Percentiles rank a stretch among this genome's conserved stretches.
phyloP scores from a whole-genome alignment of 2,329 filamentous ascomycete species.

The Orbilia oligospora region DNA sequence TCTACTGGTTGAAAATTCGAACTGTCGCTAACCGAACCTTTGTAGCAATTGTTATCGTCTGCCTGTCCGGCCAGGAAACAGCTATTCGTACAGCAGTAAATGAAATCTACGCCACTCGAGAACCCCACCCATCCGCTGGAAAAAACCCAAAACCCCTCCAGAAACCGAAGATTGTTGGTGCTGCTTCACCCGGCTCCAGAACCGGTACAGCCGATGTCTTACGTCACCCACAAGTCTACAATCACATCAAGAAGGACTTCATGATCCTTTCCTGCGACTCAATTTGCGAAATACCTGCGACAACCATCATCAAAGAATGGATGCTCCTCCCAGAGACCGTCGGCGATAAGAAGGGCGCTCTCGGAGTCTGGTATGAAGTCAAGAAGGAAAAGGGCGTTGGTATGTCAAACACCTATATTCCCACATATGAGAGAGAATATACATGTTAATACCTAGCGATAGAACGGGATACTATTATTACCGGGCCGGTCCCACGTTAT shows the following conservation, averaged over 20 bases:
- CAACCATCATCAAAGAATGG: conserved; percentile 88
- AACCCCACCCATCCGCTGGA: conserved; percentile 38
- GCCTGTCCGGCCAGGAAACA: conserved; percentile 51
- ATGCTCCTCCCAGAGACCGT: conserved; percentile 70
- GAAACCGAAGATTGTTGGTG: conserved; percentile 67
- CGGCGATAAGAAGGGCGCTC: conserved; percentile 72
- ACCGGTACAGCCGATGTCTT: conserved; percentile 88
- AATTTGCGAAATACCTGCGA: conserved; percentile 88
- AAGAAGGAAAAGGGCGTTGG: conserved; percentile 78
- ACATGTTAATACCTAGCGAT: neutral
- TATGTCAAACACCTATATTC: conserved; percentile 13
- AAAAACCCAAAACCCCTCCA: conserved; percentile 47
- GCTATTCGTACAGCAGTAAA: conserved; percentile 53
- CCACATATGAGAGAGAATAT: neutral
- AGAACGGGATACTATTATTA: conserved; percentile 47
- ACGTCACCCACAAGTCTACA: conserved; percentile 83
- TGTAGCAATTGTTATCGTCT: conserved; percentile 63
- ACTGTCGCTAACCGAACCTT: conserved; percentile 70
- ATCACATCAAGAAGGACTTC: conserved; percentile 86
- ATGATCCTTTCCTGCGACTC: conserved; percentile 92
- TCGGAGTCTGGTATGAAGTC: conserved; percentile 93
- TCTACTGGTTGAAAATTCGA: no score
- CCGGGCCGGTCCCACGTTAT: conserved; percentile 46
- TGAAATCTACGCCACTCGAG: conserved; percentile 52
- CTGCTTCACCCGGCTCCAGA: conserved; percentile 9